Percentiles rank a stretch among this genome's conserved stretches.
These are phyloP conservation scores for Lycium ferocissimum DNA, from an alignment of 257 asterid species.

Conservation along the genomic window DNA sequence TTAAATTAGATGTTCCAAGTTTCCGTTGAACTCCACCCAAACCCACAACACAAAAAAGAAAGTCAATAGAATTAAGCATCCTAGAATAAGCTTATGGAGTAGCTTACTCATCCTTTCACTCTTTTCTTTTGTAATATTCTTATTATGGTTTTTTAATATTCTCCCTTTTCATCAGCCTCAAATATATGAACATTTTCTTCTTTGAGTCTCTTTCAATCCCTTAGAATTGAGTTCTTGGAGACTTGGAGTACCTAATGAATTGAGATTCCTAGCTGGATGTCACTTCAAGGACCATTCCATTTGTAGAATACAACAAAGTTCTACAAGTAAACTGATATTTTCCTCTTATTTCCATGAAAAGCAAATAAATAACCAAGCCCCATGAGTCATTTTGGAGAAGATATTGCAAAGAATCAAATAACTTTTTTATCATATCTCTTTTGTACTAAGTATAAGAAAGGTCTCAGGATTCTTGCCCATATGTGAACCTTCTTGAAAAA, in stretches of 20 bases:
- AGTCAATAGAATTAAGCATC: not conserved
- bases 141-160: not conserved
- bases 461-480: constrained; percentile 49
- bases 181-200: constrained; percentile 14
- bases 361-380: constrained; percentile 32
- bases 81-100: not conserved
- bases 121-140: not conserved
- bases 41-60: not conserved
- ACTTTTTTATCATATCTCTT: constrained; percentile 33
- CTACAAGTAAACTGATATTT: constrained; percentile 28
- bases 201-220: not conserved
- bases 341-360: constrained; percentile 32
- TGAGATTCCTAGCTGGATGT: constrained; percentile 41
- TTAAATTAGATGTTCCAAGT: too few relatives aligned
- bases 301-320: constrained; percentile 46
- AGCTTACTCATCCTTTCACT: constrained; percentile 20
- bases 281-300: constrained; percentile 47
- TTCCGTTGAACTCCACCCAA: not conserved
- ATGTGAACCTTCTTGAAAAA: constrained; percentile 42
- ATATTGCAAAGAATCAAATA: constrained; percentile 37
- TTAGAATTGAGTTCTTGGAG: not conserved
- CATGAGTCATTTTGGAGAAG: constrained; percentile 15
- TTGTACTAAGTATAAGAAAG: constrained; percentile 50
- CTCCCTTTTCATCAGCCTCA: constrained; percentile 9
- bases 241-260: not conserved